Conservation (phyloP, 2,329 filamentous ascomycete genomes). For the Aotearoamyces nothofagi region DNA sequence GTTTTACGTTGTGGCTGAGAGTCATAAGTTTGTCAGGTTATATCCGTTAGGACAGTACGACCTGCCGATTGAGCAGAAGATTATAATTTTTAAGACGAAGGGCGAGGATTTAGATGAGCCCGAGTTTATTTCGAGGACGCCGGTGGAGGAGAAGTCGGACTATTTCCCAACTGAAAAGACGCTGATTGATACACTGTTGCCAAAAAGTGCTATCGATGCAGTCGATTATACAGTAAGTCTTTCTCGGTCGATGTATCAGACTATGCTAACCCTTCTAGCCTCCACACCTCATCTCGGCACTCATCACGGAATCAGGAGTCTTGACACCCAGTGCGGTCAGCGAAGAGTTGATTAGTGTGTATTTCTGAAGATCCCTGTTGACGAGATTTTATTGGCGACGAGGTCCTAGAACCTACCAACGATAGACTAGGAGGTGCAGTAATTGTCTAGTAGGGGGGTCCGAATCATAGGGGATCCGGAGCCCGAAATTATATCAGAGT, state of each 20-base stretch:
- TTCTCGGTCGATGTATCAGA: background rate
- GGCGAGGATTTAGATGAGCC: constrained; percentile 26
- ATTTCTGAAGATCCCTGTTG: too few relatives aligned
- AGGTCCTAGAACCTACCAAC: too few relatives aligned
- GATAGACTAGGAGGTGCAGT: too few relatives aligned
- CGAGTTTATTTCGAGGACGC: constrained; percentile 10
- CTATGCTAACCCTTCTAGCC: constrained; percentile 29
- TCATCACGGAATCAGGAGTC: constrained; percentile 64
- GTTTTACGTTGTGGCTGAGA: constrained; percentile 87
- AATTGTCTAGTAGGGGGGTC: too few relatives aligned
- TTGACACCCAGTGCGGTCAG: constrained; percentile 55
- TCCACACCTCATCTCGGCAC: constrained; percentile 52
- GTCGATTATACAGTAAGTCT: constrained; percentile 55
- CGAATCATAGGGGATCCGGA: too few relatives aligned
- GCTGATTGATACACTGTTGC: constrained; percentile 9
- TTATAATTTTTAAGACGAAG: constrained; percentile 57
- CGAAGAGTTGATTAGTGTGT: constrained; percentile 43
- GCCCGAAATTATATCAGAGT: too few relatives aligned
- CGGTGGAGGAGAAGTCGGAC: constrained; percentile 10
- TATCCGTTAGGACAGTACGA: constrained; percentile 74
- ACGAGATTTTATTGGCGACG: too few relatives aligned
- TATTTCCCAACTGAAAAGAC: constrained; percentile 11
- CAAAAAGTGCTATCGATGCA: constrained; percentile 24
- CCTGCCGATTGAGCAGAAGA: constrained; percentile 62
- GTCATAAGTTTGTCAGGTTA: constrained; percentile 88